A percentile compares a stretch with the other conserved stretches of the same genome.
Evolutionary conservation across 192 early-diverging fungal genomes (phyloP).

Genomic region (Mortierella claussenii): DNA sequence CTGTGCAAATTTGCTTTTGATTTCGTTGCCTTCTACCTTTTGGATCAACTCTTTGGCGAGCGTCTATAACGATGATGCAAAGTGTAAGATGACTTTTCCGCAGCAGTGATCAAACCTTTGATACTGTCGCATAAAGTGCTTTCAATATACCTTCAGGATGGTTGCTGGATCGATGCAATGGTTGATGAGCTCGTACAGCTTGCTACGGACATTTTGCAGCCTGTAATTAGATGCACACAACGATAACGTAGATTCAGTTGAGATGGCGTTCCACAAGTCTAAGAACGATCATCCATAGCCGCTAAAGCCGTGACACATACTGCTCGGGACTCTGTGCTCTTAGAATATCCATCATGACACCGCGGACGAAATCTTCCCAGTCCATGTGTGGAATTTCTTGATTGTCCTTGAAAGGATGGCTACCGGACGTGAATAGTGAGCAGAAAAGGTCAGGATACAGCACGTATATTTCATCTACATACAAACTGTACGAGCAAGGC

Average conservation of each 20-base stretch:
- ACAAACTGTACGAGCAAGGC: too few relatives aligned
- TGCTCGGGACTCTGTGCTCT: conserved; percentile 79
- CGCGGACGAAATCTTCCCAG: conserved; percentile 87
- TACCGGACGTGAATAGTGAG: too few relatives aligned
- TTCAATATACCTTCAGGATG: conserved; percentile 75
- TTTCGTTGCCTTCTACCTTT: conserved; percentile 67
- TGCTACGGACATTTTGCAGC: conserved; percentile 75
- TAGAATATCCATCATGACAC: conserved; percentile 75
- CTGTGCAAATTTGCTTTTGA: conserved; percentile 75
- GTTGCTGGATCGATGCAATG: conserved; percentile 90
- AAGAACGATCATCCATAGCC: not conserved
- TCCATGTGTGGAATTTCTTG: conserved; percentile 79
- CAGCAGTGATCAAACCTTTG: too few relatives aligned
- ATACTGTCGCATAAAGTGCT: not conserved
- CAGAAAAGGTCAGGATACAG: too few relatives aligned
- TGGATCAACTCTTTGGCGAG: conserved; percentile 78
- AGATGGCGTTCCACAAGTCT: not conserved
- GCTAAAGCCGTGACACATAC: conserved; percentile 36
- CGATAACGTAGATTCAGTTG: not conserved
- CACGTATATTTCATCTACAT: too few relatives aligned
- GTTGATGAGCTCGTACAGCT: conserved; percentile 88
- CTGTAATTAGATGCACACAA: conserved; percentile 25
- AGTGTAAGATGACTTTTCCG: too few relatives aligned
- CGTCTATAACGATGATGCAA: too few relatives aligned
- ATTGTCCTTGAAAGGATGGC: conserved; percentile 52